These are phyloP conservation scores for Sporothrix curviconia DNA, from an alignment of 2,329 filamentous ascomycete species.

Conservation along the genomic window DNA sequence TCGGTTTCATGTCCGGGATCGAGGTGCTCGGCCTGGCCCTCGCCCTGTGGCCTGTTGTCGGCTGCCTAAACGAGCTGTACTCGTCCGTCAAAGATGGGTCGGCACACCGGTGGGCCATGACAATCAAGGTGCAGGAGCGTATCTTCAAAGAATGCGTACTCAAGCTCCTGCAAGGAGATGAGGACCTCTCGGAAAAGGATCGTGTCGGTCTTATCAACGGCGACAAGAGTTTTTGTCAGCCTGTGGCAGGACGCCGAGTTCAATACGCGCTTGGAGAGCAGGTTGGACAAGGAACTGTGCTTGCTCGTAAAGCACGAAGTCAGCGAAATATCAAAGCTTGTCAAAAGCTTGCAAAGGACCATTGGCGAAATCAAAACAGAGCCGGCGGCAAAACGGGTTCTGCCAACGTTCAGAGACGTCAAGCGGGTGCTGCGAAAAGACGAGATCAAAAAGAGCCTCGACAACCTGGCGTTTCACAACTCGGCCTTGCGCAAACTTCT, in stretches of 20 bases:
- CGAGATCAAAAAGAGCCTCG: slow-evolving; percentile 11
- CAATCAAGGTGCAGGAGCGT: slow-evolving; percentile 17
- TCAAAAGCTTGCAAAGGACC: background rate
- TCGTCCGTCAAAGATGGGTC: slow-evolving; percentile 12
- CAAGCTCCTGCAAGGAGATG: slow-evolving; percentile 17
- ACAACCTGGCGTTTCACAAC: slow-evolving; percentile 12
- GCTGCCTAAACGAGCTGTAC: slow-evolving; percentile 14
- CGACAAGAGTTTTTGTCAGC: slow-evolving; percentile 12
- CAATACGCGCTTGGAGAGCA: slow-evolving; percentile 13
- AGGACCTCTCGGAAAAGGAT: slow-evolving; percentile 17
- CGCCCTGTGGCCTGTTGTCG: slow-evolving; percentile 17
- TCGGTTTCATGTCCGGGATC: slow-evolving; percentile 15
- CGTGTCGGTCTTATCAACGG: slow-evolving; percentile 15
- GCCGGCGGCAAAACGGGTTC: background rate
- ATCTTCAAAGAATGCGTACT: slow-evolving; percentile 19
- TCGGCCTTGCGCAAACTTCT: slow-evolving; percentile 10
- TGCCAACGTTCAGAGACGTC: slow-evolving; percentile 9
- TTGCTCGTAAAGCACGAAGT: slow-evolving; percentile 15
- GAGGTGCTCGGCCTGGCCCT: slow-evolving; percentile 17
- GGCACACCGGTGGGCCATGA: slow-evolving; percentile 9
- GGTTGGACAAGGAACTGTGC: slow-evolving; percentile 15
- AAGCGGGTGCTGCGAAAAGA: slow-evolving; percentile 15
- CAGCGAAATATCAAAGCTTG: slow-evolving; percentile 13
- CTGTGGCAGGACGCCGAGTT: slow-evolving; percentile 18
- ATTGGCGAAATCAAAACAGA: slow-evolving; percentile 10